Conservation (phyloP, 2,329 filamentous ascomycete species). For the Amphichorda felina region DNA sequence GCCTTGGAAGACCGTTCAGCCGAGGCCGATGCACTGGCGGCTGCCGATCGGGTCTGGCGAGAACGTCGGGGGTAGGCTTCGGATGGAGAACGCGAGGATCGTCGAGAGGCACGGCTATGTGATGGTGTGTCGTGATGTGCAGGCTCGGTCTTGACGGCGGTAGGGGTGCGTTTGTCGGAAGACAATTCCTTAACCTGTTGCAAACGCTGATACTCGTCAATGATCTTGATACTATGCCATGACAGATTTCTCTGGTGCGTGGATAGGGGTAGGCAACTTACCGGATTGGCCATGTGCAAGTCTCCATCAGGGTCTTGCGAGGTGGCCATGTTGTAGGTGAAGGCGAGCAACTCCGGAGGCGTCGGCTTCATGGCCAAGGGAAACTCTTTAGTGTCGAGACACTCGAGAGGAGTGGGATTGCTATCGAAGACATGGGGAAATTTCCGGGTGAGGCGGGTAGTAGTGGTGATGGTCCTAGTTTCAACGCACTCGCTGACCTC, state of each 20-base stretch:
- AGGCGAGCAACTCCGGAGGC: conserved; percentile 63
- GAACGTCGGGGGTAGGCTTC: conserved; percentile 17
- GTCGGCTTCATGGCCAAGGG: conserved; percentile 76
- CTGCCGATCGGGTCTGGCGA: conserved; percentile 12
- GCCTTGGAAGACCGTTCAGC: conserved; percentile 9
- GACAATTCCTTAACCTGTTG: background rate
- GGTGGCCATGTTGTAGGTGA: conserved; percentile 59
- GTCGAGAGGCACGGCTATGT: conserved; percentile 14
- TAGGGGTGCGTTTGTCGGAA: conserved; percentile 12
- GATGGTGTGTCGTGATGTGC: conserved; percentile 12
- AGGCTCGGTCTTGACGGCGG: conserved; percentile 12
- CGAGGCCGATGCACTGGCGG: background rate
- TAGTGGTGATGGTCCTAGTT: conserved; percentile 72
- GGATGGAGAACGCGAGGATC: conserved; percentile 20
- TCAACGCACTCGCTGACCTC: conserved; percentile 54
- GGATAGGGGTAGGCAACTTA: background rate
- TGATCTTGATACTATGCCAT: no score
- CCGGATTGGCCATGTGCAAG: background rate
- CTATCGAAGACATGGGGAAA: conserved; percentile 78
- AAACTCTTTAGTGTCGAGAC: conserved; percentile 80
- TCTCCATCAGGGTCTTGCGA: conserved; percentile 33
- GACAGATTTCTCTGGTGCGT: background rate
- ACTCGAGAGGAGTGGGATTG: conserved; percentile 55
- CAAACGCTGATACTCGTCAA: background rate
- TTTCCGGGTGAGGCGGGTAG: conserved; percentile 73